Base-by-base conservation (phyloP, 345 rosid genomes). In the Eucalyptus decipiens region DNA sequence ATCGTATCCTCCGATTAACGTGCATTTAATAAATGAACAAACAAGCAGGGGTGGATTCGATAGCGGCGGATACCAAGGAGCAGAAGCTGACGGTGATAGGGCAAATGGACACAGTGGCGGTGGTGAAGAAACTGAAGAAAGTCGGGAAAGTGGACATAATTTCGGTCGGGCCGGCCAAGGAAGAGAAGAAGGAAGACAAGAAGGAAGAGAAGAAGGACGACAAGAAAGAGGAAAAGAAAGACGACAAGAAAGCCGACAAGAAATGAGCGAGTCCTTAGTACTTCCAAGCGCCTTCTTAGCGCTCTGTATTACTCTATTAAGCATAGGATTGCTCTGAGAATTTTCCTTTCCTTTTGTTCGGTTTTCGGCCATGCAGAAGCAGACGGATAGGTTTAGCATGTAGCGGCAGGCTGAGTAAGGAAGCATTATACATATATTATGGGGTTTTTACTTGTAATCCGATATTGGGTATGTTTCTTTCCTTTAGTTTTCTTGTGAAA, bases 131-230 rank as follows among this genome's bases (percentile, higher is more conserved):
- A 92, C 85, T 97, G 95, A 97, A 95, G 95, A 97, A 96, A 88
- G 98, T 97, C 13, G 99, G 97, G 32, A 97, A 97, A 94, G 99
- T 97, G 80, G 99, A 97, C 91, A 91, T 97, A 48, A 48, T 96
- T 54, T 95, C 98, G 9, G 98, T 97, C 28, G 99, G 99, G 24
- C 99, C 99, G 34, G 99, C 99, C 9, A 96, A 97, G 85, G 99
- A 95, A 87, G 98, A 96, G 90, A 96, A 96, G 94, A 97, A 97
- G 88, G 97, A 95, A 87, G 98, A 96, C 69, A 96, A 96, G 94
- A 97, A 97, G 88, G 97, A 94, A 43, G 97, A 94, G 34, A 94
- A 96, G 88, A 96, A 97, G 37, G 97, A 93, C 9, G 96, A 93
- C 14, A 92, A 95, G 62, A 56, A 94, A 93, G 13, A 62, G n/a